Evolutionary conservation across 805 yeast genomes (phyloP).

Genomic region (Blastobotrys peoriensis): DNA sequence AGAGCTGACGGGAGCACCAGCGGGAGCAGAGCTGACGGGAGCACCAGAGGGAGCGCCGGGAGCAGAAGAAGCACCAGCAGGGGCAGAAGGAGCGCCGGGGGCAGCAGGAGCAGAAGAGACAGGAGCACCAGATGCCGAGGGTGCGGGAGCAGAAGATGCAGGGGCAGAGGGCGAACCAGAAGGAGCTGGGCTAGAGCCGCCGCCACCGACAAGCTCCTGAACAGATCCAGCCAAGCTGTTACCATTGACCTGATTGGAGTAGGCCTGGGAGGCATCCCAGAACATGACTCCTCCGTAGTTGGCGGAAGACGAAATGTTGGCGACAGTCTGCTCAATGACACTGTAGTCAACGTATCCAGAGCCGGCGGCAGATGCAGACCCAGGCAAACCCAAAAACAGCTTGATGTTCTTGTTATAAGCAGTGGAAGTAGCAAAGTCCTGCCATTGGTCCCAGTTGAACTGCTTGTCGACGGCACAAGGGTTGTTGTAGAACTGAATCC

Average conservation of each 20-base stretch:
- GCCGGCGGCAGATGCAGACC: conserved; percentile 45
- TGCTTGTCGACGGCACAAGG: conserved; percentile 46
- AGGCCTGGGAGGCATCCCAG: conserved; percentile 76
- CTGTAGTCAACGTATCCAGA: conserved; percentile 48
- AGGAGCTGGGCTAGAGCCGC: conserved; percentile 14
- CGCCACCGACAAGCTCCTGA: conserved; percentile 36
- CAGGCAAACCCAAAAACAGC: conserved; percentile 72
- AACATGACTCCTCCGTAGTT: conserved; percentile 68
- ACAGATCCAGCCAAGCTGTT: conserved; percentile 38
- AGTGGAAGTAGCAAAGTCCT: conserved; percentile 46
- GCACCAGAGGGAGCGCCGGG: conserved; percentile 17
- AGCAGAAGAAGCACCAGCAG: conserved; percentile 15
- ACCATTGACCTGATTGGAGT: conserved; percentile 44
- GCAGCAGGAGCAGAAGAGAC: conserved; percentile 12
- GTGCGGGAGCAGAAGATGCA: conserved; percentile 16
- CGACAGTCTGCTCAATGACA: conserved; percentile 22
- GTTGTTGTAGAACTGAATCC: conserved; percentile 87
- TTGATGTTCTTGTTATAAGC: conserved; percentile 67
- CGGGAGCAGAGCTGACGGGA: conserved; percentile 14
- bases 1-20: conserved; percentile 13
- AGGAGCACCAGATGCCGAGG: conserved; percentile 16
- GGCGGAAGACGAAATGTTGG: conserved; percentile 18
- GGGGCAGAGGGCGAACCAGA: conserved; percentile 4
- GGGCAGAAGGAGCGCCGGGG: conserved; percentile 22
- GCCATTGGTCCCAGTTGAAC: conserved; percentile 76